phyloP scores from a whole-genome alignment of 108 stramenopile species.

The Aurantiochytrium sp. region DNA sequence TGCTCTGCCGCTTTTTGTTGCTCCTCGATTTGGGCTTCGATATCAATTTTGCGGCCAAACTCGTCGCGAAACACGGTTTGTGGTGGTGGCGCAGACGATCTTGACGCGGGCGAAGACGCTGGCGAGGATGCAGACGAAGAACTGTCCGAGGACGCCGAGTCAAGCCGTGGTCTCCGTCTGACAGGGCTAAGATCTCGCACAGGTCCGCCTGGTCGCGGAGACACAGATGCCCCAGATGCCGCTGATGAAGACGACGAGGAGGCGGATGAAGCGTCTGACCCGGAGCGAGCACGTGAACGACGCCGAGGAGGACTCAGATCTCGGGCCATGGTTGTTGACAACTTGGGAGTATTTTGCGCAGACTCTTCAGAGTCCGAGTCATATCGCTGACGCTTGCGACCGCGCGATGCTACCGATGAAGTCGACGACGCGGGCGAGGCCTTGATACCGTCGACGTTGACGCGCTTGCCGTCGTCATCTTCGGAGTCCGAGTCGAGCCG shows the following conservation, averaged over 20 bases:
- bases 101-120: not conserved
- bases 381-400: not conserved
- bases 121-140: not conserved
- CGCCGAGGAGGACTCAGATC: not conserved
- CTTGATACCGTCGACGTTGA: not conserved
- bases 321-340: not conserved
- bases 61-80: not conserved
- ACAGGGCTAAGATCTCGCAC: not conserved
- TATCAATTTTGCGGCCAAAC: not conserved
- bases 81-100: not conserved
- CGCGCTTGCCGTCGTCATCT: not conserved
- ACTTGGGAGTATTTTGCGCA: not conserved
- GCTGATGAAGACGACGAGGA: not conserved
- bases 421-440: too few species aligned
- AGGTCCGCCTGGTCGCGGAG: not conserved
- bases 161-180: not conserved
- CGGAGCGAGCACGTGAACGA: not conserved
- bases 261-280: not conserved
- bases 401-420: too few species aligned
- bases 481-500: not conserved
- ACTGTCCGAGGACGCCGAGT: not conserved
- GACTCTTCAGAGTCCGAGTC: not conserved
- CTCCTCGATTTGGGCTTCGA: not conserved
- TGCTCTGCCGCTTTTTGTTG: too few species aligned
- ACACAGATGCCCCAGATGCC: not conserved